A percentile compares a stretch with the other conserved stretches of the same genome.
phyloP scores from a whole-genome alignment of 345 rosid genomes.

The Cardiospermum halicacabum region DNA sequence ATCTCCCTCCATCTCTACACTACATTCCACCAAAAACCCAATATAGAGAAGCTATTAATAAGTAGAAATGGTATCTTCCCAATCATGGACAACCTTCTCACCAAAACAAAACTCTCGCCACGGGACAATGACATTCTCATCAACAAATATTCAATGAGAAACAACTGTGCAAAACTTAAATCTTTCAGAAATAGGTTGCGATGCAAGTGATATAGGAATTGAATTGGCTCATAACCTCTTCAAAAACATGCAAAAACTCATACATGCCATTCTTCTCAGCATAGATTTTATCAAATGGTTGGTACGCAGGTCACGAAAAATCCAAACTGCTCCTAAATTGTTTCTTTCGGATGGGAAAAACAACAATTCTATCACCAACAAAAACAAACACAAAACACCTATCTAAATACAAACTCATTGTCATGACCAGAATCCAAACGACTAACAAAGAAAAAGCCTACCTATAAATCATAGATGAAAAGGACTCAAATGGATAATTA shows the following conservation, averaged over 20 bases:
- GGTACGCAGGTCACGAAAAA: slow-evolving; percentile 51
- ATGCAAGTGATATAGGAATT: slow-evolving; percentile 38
- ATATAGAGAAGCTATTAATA: slow-evolving; percentile 35
- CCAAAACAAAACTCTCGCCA: slow-evolving; percentile 35
- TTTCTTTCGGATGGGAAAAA: slow-evolving; percentile 56
- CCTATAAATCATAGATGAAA: slow-evolving; percentile 34
- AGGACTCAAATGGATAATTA: slow-evolving; percentile 42
- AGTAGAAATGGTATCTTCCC: slow-evolving; percentile 48
- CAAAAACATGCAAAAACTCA: slow-evolving; percentile 26
- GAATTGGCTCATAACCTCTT: slow-evolving; percentile 45
- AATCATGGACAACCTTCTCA: slow-evolving; percentile 38
- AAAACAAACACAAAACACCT: slow-evolving; percentile 19
- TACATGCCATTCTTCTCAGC: slow-evolving; percentile 46
- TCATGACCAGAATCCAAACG: slow-evolving; percentile 34
- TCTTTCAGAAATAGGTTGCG: slow-evolving; percentile 66
- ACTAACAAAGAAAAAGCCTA: slow-evolving; percentile 38
- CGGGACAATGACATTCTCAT: slow-evolving; percentile 39
- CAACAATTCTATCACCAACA: slow-evolving; percentile 44
- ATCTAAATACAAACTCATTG: slow-evolving; percentile 38
- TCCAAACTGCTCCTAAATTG: slow-evolving; percentile 46
- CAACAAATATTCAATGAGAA: slow-evolving; percentile 39
- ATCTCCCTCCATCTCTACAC: slow-evolving; percentile 54
- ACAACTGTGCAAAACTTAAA: slow-evolving; percentile 39
- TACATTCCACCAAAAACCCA: slow-evolving; percentile 43
- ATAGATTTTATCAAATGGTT: slow-evolving; percentile 51